Evolutionary conservation across 2,329 filamentous ascomycete species (phyloP).

Genomic region (Sarocladium oryzae): DNA sequence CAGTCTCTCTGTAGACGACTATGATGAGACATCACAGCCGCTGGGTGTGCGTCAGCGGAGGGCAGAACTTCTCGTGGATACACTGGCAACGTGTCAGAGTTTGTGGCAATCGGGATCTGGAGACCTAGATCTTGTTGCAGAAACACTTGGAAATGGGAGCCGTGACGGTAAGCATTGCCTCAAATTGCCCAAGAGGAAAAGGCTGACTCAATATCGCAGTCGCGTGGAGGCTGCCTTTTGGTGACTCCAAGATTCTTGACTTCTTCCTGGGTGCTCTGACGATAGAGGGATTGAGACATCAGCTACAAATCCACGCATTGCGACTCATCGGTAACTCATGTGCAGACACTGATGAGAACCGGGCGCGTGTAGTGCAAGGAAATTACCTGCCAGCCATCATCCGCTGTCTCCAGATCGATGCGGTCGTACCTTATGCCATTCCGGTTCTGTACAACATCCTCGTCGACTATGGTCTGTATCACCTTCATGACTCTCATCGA

Average conservation of each 20-base stretch:
- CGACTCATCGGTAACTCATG: constrained; percentile 57
- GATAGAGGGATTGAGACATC: constrained; percentile 28
- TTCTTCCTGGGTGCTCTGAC: constrained; percentile 46
- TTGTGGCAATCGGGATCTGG: constrained; percentile 33
- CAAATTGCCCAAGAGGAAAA: not conserved
- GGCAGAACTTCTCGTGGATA: constrained; percentile 26
- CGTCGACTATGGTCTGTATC: constrained; percentile 52
- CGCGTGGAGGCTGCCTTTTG: constrained; percentile 50
- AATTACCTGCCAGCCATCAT: constrained; percentile 42
- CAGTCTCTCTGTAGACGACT: constrained; percentile 18
- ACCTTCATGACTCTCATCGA: constrained; percentile 13
- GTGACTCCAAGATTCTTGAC: constrained; percentile 50
- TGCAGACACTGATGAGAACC: constrained; percentile 57
- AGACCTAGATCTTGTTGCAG: constrained; percentile 39
- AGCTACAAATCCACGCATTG: constrained; percentile 47
- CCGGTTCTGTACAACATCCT: constrained; percentile 58
- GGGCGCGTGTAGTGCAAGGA: constrained; percentile 45
- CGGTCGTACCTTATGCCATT: constrained; percentile 44
- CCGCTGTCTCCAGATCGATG: constrained; percentile 38
- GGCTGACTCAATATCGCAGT: constrained; percentile 27
- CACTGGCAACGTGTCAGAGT: constrained; percentile 32
- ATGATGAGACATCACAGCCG: constrained; percentile 21
- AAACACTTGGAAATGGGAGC: constrained; percentile 49
- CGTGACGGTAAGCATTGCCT: constrained; percentile 41
- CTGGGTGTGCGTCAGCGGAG: constrained; percentile 18